A percentile compares a stretch with the other conserved stretches of the same genome.
These are phyloP conservation scores for Geotrichum bryndzae DNA, from an alignment of 1,139 yeast species.

Conservation along the genomic window DNA sequence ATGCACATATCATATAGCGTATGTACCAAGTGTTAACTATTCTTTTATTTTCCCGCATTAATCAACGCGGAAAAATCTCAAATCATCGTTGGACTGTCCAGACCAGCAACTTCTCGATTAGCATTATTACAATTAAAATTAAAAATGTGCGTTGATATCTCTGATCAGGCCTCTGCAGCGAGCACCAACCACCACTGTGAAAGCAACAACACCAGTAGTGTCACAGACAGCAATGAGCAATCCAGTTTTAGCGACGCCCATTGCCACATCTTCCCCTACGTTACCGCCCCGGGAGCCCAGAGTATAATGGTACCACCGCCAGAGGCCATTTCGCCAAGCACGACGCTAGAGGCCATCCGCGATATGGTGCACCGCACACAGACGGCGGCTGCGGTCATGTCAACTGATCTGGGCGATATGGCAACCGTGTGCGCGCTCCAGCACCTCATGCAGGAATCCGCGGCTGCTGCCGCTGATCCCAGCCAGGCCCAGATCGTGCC, in stretches of 20 bases:
- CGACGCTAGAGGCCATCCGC: background rate
- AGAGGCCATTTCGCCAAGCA: background rate
- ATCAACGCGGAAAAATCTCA: no score
- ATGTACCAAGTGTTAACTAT: no score
- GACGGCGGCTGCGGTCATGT: background rate
- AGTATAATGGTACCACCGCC: background rate
- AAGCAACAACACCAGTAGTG: background rate
- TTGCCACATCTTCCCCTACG: background rate
- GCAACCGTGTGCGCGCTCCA: background rate
- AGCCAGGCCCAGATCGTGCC: slow-evolving; percentile 41
- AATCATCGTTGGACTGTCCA: no score
- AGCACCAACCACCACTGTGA: background rate
- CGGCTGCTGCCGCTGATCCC: no score
- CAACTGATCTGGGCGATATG: background rate
- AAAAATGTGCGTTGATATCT: no score
- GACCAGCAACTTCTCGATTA: no score
- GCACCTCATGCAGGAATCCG: background rate
- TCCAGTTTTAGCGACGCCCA: background rate
- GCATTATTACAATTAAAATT: no score
- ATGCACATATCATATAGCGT: no score
- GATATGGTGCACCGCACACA: background rate
- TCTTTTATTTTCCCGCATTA: no score
- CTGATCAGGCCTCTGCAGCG: background rate
- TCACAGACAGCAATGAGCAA: no score
- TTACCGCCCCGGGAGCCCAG: background rate